These are phyloP conservation scores for Verbascum thapsus DNA, from an alignment of 257 asterid species.

Conservation along the genomic window DNA sequence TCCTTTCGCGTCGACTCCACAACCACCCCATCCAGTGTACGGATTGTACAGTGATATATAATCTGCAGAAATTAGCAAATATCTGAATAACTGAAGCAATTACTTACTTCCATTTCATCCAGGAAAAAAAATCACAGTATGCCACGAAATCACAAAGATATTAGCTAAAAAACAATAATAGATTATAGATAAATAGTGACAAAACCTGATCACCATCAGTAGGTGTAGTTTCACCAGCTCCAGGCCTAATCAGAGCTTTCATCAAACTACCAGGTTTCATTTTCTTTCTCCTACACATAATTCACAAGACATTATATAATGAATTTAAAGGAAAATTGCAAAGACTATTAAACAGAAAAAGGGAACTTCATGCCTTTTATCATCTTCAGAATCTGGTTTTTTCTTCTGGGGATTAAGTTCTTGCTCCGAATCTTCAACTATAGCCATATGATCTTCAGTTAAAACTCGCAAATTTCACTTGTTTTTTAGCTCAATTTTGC, in stretches of 20 bases:
- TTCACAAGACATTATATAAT: background rate
- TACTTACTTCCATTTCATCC: slow-evolving; percentile 5
- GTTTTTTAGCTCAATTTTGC: slow-evolving; percentile 25
- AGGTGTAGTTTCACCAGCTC: slow-evolving; percentile 75
- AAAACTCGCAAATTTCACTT: slow-evolving; percentile 5
- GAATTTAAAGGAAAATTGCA: background rate
- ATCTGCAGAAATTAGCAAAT: slow-evolving; percentile 51
- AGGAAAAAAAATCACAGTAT: background rate
- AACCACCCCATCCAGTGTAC: slow-evolving; percentile 84
- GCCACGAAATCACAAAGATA: background rate
- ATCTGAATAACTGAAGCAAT: background rate
- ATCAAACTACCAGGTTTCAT: slow-evolving; percentile 89
- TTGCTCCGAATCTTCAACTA: slow-evolving; percentile 53
- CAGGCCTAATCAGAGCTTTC: slow-evolving; percentile 94
- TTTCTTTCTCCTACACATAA: slow-evolving; percentile 65
- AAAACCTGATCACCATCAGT: slow-evolving; percentile 90
- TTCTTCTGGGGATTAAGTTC: slow-evolving; percentile 55
- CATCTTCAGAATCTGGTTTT: slow-evolving; percentile 68
- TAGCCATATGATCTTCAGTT: slow-evolving; percentile 49
- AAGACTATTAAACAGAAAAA: background rate
- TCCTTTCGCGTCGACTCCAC: slow-evolving; percentile 84
- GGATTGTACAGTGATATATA: slow-evolving; percentile 80
- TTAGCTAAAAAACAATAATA: background rate
- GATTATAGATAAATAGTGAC: slow-evolving; percentile 1
- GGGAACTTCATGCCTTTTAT: slow-evolving; percentile 57